Evolutionary conservation across 352 stramenopile species (phyloP).

Genomic region (Globisporangium sylvaticum): DNA sequence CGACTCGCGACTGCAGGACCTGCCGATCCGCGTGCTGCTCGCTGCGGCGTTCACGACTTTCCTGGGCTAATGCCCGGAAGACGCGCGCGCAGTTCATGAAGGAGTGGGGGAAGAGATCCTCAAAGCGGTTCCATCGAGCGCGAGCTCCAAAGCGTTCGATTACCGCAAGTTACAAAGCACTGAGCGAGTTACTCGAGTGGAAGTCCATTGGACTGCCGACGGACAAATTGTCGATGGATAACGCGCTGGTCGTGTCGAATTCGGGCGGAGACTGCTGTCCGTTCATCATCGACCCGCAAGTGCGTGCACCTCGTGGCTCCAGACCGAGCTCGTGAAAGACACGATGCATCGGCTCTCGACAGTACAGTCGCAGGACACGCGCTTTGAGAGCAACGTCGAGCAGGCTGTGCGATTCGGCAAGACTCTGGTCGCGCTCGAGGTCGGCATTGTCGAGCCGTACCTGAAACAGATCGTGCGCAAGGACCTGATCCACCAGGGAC

Average conservation of each 20-base stretch:
- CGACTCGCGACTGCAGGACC: slow-evolving; percentile 59
- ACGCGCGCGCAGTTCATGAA: slow-evolving; percentile 75
- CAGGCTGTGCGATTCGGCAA: slow-evolving; percentile 96
- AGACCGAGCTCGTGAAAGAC: slow-evolving; percentile 85
- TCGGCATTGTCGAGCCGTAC: slow-evolving; percentile 90
- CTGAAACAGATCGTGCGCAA: slow-evolving; percentile 90
- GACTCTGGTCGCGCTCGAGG: slow-evolving; percentile 91
- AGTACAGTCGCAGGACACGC: slow-evolving; percentile 78
- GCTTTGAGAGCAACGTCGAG: slow-evolving; percentile 91
- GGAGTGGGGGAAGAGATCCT: slow-evolving; percentile 72
- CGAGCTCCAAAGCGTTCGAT: slow-evolving; percentile 51
- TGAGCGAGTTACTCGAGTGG: slow-evolving; percentile 90
- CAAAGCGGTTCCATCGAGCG: slow-evolving; percentile 19
- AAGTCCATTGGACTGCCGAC: slow-evolving; percentile 89
- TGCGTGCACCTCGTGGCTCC: slow-evolving; percentile 86
- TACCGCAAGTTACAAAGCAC: slow-evolving; percentile 88
- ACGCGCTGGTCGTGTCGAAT: slow-evolving; percentile 89
- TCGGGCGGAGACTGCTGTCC: slow-evolving; percentile 73
- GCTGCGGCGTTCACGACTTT: slow-evolving; percentile 92
- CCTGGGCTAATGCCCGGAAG: slow-evolving; percentile 89
- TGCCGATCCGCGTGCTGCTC: slow-evolving; percentile 90
- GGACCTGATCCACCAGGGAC: slow-evolving; percentile 89
- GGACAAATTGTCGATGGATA: slow-evolving; percentile 93
- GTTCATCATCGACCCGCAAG: slow-evolving; percentile 95
- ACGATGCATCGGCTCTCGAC: slow-evolving; percentile 84